Conservation (phyloP, 2,329 filamentous ascomycete genomes). For the Fusarium marasasianum region DNA sequence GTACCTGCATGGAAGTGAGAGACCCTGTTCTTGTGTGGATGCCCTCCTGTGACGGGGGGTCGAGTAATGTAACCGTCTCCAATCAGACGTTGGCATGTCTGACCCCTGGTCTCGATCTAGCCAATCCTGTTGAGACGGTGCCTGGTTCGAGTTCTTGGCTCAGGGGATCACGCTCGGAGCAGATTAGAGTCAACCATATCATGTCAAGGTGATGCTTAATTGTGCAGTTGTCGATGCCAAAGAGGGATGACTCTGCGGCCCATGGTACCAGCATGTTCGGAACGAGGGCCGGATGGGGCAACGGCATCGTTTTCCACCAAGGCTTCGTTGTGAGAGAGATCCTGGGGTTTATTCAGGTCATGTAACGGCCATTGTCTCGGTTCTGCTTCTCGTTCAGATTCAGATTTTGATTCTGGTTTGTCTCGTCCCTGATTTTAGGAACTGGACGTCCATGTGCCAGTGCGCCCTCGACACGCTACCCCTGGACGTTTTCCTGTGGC, state of each 20-base stretch:
- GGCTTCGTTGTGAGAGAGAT: neutral
- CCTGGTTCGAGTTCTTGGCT: conserved; percentile 26
- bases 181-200: conserved; percentile 34
- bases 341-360: neutral
- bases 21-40: conserved; percentile 32
- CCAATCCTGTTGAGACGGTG: conserved; percentile 37
- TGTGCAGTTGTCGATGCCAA: conserved; percentile 4
- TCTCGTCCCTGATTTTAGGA: conserved; percentile 11
- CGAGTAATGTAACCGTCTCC: conserved; percentile 40
- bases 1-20: conserved; percentile 28
- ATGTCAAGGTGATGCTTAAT: conserved; percentile 28
- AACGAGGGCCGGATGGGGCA: conserved; percentile 28
- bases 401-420: conserved; percentile 7
- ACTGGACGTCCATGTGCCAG: neutral
- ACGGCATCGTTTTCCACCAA: conserved; percentile 3
- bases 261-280: conserved; percentile 31
- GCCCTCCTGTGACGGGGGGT: conserved; percentile 18
- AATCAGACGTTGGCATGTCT: conserved; percentile 39
- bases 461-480: neutral
- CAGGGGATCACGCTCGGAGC: conserved; percentile 28
- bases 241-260: neutral
- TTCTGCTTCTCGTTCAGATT: conserved; percentile 4
- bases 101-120: conserved; percentile 25
- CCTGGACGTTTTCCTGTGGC: conserved; percentile 29
- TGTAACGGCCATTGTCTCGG: conserved; percentile 22